Conservation (phyloP, 495 filamentous ascomycete species). For the Daldinia loculata region DNA sequence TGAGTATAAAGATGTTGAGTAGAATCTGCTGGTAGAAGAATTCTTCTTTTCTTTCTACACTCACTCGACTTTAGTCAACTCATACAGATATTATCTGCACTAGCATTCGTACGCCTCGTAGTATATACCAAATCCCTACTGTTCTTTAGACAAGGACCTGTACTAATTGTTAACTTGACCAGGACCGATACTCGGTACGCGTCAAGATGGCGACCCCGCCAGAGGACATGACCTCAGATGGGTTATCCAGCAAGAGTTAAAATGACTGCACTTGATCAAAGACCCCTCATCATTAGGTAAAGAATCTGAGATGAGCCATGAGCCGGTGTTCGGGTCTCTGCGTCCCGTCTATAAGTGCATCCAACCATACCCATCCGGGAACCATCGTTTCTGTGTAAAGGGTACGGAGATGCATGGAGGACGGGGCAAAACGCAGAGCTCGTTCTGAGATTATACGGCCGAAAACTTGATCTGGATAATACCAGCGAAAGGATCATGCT, state of each 20-base stretch:
- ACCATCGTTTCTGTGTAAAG: conserved; percentile 6
- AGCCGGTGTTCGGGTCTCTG: conserved; percentile 49
- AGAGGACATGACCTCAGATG: conserved; percentile 45
- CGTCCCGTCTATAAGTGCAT: conserved; percentile 25
- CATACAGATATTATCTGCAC: conserved; percentile 5
- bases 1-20: conserved; percentile 29
- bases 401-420: conserved; percentile 26
- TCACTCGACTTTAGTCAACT: conserved; percentile 7
- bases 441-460: conserved; percentile 92
- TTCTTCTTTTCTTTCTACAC: conserved; percentile 7
- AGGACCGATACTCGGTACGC: conserved; percentile 47
- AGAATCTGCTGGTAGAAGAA: background rate
- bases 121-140: conserved; percentile 9
- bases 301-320: conserved; percentile 49
- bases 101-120: conserved; percentile 37
- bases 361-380: conserved; percentile 15
- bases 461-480: conserved; percentile 99
- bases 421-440: conserved; percentile 35
- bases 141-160: background rate
- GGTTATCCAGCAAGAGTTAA: conserved; percentile 46
- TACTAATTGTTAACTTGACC: conserved; percentile 36
- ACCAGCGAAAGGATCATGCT: conserved; percentile 98
- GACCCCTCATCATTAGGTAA: conserved; percentile 49
- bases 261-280: conserved; percentile 45
- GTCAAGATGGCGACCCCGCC: conserved; percentile 41